A percentile compares a stretch with the other conserved stretches of the same genome.
Conservation (phyloP, 371 early-diverging fungal genomes). For the Chytridium lagenaria region DNA sequence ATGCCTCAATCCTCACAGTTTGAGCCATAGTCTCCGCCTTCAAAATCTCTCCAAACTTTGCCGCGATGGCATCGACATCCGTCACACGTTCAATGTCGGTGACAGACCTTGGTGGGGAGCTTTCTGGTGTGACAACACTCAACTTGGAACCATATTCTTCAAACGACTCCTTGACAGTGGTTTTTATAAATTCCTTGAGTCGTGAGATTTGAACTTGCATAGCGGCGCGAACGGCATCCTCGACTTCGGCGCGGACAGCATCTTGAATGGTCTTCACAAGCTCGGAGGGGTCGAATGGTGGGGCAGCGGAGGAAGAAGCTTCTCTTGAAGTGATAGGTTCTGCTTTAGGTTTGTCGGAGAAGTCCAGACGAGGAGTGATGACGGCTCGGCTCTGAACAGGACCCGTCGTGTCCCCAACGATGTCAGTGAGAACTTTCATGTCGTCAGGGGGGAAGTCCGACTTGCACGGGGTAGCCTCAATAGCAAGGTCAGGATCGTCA, state of each 20-base stretch:
- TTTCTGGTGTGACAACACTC: neutral
- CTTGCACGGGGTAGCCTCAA: neutral
- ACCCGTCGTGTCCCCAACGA: neutral
- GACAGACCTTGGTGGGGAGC: neutral
- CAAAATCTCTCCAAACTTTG: neutral
- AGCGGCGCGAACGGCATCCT: slow-evolving; percentile 8
- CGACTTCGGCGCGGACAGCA: slow-evolving; percentile 18
- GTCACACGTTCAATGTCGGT: neutral
- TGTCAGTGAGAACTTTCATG: neutral
- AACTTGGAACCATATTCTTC: neutral
- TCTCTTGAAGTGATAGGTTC: neutral
- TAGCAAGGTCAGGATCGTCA: neutral
- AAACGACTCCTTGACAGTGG: neutral
- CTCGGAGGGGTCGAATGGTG: slow-evolving; percentile 9
- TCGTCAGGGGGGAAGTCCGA: neutral
- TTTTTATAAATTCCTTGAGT: neutral
- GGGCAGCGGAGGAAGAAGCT: neutral
- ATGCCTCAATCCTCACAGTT: neutral
- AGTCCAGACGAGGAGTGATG: slow-evolving; percentile 11
- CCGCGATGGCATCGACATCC: neutral
- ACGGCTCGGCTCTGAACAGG: neutral
- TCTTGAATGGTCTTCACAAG: slow-evolving; percentile 16
- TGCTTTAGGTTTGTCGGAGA: neutral
- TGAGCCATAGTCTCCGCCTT: neutral
- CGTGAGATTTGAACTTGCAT: neutral